Evolutionary conservation across 805 yeast genomes (phyloP).

Genomic region (Starmerella kuoi): DNA sequence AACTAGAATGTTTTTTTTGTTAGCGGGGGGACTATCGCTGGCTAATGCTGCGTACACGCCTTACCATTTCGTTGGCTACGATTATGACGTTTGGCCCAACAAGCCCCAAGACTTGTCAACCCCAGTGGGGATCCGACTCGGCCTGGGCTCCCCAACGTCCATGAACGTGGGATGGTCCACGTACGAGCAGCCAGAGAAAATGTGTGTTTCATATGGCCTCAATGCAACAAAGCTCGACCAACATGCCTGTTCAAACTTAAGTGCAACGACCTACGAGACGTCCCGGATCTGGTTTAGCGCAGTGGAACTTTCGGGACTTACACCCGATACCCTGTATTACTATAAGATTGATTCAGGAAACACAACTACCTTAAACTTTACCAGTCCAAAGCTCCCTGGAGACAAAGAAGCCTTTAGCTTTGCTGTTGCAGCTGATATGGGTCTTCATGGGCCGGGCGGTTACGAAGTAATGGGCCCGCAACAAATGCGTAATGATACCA

Average conservation of each 20-base stretch:
- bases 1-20: no score
- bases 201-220: slow-evolving; percentile 2
- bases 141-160: slow-evolving; percentile 4
- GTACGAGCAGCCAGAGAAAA: slow-evolving; percentile 1
- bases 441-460: slow-evolving; percentile 6
- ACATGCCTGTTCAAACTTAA: slow-evolving; percentile 1
- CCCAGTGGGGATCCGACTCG: slow-evolving; percentile 8
- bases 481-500: neutral
- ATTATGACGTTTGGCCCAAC: slow-evolving; percentile 5
- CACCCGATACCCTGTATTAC: slow-evolving; percentile 3
- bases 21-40: no score
- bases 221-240: neutral
- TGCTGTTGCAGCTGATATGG: slow-evolving; percentile 9
- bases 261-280: slow-evolving; percentile 3
- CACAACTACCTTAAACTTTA: slow-evolving; percentile 2
- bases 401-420: slow-evolving; percentile 6
- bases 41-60: neutral
- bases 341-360: slow-evolving; percentile 4
- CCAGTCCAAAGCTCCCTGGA: neutral
- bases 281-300: slow-evolving; percentile 3
- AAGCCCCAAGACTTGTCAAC: slow-evolving; percentile 6
- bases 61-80: neutral
- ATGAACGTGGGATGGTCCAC: slow-evolving; percentile 12
- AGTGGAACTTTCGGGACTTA: slow-evolving; percentile 8
- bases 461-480: slow-evolving; percentile 1